A percentile compares a stretch with the other conserved stretches of the same genome.
phyloP scores from a whole-genome alignment of 768 basidiomycete species.

The Daedaleopsis sinensis region DNA sequence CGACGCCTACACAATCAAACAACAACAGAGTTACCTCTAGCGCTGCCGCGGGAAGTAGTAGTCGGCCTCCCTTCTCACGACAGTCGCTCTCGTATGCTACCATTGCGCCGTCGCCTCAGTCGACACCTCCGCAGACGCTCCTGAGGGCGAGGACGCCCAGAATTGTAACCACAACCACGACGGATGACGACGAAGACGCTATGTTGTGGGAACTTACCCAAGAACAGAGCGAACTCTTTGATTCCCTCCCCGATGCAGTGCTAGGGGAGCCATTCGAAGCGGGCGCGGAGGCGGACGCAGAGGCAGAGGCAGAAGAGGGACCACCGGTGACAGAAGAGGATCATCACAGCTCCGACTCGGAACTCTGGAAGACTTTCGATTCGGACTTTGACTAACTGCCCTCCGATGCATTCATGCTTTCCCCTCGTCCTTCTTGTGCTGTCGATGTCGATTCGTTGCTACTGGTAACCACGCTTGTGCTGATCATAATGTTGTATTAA shows the following conservation, averaged over 20 bases:
- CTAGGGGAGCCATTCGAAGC: neutral
- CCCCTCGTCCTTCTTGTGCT: neutral
- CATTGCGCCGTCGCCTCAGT: neutral
- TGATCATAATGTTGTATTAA: too few species aligned
- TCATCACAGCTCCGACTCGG: constrained; percentile 1
- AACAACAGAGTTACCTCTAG: neutral
- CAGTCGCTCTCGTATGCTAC: neutral
- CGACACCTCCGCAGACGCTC: neutral
- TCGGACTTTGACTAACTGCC: neutral
- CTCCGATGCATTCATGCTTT: neutral
- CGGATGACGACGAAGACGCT: neutral
- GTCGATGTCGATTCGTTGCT: neutral
- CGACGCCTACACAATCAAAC: neutral
- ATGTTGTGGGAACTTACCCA: neutral
- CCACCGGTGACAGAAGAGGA: neutral
- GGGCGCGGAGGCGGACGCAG: neutral
- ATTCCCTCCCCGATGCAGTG: neutral
- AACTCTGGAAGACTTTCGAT: neutral
- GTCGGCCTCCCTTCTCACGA: neutral
- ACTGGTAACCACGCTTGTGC: too few species aligned
- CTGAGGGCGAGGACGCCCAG: neutral
- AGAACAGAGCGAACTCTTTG: neutral
- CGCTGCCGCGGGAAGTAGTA: neutral
- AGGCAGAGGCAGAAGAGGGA: constrained; percentile 9
- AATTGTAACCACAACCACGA: neutral